Evolutionary conservation across 352 stramenopile species (phyloP), one percentile per base, ranked within the genome.

Genomic region (Phytophthora europaea): DNA sequence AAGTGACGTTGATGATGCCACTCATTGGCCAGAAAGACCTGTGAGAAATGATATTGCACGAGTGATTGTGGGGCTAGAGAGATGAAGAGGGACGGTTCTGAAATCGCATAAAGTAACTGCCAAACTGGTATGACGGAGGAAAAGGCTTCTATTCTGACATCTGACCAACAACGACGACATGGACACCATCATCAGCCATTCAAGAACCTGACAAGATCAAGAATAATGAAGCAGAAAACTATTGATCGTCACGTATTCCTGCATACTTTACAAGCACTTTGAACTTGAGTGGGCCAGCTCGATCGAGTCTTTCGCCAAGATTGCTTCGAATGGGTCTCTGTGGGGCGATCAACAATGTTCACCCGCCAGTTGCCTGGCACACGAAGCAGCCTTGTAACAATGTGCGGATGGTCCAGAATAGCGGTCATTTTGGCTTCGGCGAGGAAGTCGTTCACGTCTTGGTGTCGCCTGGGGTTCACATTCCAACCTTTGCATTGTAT

Each of bases 401-500:
- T 31, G 26, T 31, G 26, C 26, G 26, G 26, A 31, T 31, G 26
- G 26, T 31, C 26, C 26, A 31, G 26, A 31, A 31, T 31, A 31
- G 26, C 26, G 26, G 26, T 31, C 26, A 31, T 31, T 31, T 31
- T 31, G 3, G 26, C 26, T 31, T 31, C 26, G 26, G 4, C 26
- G 26, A 31, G 3, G 26, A 31, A 31, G 2, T 31, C 26, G 26
- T 31, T 31, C 26, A 31, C 26, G 26, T 31, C 59, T 84, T 6
- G 77, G 77, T 1, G 67, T 87, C 0, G 63, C 80, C 36, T 87
- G 79, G 75, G 67, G 73, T 12, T 81, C 77, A 3, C 61, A 75
- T 13, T 58, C 70, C 9, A 75, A 87, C 20, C 38, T 87, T 3
- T 80, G 75, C 43, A 73, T 66, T 12, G 57, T 85, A 36, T 71